These are phyloP conservation scores for Datura wrightii DNA, from an alignment of 257 asterid genomes.

Conservation along the genomic window DNA sequence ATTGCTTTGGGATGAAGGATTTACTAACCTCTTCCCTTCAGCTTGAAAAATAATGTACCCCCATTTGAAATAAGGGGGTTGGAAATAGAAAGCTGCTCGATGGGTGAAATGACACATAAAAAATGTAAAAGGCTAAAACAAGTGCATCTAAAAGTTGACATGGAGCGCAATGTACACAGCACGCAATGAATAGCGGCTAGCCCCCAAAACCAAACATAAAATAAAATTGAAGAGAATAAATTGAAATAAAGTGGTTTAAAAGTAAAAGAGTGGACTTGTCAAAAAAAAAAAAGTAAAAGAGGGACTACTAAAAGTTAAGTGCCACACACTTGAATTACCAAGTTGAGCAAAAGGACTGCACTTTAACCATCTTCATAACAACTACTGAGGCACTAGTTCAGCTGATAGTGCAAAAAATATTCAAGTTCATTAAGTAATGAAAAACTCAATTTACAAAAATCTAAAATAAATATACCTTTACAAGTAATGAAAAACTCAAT, in stretches of 20 bases:
- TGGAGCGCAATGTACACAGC: background rate
- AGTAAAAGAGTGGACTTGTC: too few relatives aligned
- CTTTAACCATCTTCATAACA: background rate
- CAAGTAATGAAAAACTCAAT: background rate
- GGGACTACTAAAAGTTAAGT: background rate
- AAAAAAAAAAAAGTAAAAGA: too few relatives aligned
- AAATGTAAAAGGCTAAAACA: background rate
- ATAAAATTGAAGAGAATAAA: background rate
- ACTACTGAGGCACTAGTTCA: background rate
- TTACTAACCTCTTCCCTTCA: conserved; percentile 18
- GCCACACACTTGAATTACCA: background rate
- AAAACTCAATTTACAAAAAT: conserved; percentile 2
- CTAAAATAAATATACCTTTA: background rate
- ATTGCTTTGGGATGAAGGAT: conserved; percentile 6
- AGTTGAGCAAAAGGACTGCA: background rate
- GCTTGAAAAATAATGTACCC: conserved; percentile 28
- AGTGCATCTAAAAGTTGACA: background rate
- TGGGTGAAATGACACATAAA: conserved; percentile 4
- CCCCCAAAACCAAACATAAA: background rate
- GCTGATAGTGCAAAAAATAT: background rate
- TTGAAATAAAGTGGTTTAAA: background rate
- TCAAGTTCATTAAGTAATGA: background rate
- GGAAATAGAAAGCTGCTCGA: conserved; percentile 14
- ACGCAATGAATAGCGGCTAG: background rate
- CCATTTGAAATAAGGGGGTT: conserved; percentile 8